Base-by-base conservation (phyloP, 805 yeast genomes). In the Wickerhamomyces mucosus region DNA sequence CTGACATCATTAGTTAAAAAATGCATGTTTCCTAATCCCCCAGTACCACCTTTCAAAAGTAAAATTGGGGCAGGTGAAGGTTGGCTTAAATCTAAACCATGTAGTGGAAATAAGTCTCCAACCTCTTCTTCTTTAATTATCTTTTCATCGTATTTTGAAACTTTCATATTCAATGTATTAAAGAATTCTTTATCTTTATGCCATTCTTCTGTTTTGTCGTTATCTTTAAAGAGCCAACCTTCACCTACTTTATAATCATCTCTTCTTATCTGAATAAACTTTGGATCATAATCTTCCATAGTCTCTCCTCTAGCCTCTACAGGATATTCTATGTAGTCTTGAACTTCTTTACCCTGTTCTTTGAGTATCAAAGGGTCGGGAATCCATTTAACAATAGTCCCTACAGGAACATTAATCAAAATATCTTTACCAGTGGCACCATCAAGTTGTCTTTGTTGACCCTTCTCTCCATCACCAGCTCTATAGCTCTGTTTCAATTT, bases 11-110 rank as follows among this genome's bases (percentile, higher is more conserved):
- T 67, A 2, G 96, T 85, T 29, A 83, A 63, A 50, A 92, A 92
- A 53, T 89, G 95, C 92, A 85, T 85, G 55, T 92, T 92, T 1
- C 98, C 98, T 61, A 89, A 65, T 0, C 98, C 98, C 15, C 97
- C 97, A 40, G 67, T 65, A 8, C 98, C 98, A 26, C 98, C 98
- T 43, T 69, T 70, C 28, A 88, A 47, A 14, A 92, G 45, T 31
- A 82, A 58, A 4, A 78, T 53, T 2, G 97, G 96, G 27, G 67
- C 69, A 2, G 67, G 67, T 0, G 84, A 65, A 13, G 77, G 73
- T 39, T 63, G 54, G 36, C 66, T 57, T 28, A 84, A 58, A 54
- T 92, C 98, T 17, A 84, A 50, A 0, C 97, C 97, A n/a, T 66
- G 62, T 4, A 81, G 36, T 0, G 97, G 97, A 45, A 88, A 78